Evolutionary conservation across 106 monocot species (phyloP).

Genomic region (Alisma plantagoaquatica): DNA sequence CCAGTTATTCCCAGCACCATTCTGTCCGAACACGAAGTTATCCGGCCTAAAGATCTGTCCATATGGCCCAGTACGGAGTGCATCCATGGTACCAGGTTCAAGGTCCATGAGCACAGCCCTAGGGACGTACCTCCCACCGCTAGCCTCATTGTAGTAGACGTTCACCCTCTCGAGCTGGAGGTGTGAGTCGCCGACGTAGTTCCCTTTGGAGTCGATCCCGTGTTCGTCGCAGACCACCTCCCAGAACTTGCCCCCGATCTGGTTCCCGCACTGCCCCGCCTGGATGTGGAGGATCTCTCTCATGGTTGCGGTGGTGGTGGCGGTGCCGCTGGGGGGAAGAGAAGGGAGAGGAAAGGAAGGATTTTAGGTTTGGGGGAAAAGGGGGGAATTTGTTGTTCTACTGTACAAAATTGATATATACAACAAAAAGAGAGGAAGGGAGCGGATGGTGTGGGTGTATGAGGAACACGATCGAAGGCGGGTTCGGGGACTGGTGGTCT

Average conservation of each 20-base stretch:
- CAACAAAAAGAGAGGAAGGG: no score
- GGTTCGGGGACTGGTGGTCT: no score
- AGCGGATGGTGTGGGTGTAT: no score
- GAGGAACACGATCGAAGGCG: no score
- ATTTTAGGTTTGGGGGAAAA: no score
- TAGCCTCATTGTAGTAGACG: conserved; percentile 54
- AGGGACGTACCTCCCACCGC: conserved; percentile 32
- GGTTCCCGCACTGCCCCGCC: conserved; percentile 56
- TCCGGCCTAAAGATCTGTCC: conserved; percentile 46
- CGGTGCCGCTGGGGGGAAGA: not conserved
- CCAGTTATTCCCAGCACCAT: conserved; percentile 66
- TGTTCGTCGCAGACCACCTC: conserved; percentile 57
- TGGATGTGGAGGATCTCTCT: conserved; percentile 59
- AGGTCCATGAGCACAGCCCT: conserved; percentile 46
- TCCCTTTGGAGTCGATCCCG: conserved; percentile 36
- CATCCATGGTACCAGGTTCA: conserved; percentile 49
- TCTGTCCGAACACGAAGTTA: conserved; percentile 55
- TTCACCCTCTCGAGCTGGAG: conserved; percentile 44
- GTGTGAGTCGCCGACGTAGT: conserved; percentile 26
- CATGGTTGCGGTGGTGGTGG: conserved; percentile 11
- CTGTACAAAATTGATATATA: no score
- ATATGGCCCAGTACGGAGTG: conserved; percentile 30
- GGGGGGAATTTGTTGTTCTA: no score
- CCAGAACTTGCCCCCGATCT: conserved; percentile 63
- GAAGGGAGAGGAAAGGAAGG: conserved; percentile 4